Base-by-base conservation (phyloP, 2,329 filamentous ascomycete species). In the Fusarium penzigii region DNA sequence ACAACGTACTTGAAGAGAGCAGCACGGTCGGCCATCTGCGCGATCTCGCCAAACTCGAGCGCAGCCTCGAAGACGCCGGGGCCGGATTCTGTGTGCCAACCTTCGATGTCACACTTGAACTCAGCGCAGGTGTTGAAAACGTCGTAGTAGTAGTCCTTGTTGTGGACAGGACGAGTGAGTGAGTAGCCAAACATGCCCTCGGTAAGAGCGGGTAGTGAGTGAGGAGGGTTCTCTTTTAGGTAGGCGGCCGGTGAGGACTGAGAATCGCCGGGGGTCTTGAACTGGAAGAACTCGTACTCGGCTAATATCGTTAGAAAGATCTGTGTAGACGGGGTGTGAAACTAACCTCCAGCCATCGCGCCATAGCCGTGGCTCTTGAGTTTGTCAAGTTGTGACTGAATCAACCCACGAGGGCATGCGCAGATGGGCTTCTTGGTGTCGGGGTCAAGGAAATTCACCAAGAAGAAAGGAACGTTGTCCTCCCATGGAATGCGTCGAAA, bases 121-220 rank as follows among this genome's bases (percentile, higher is more conserved):
- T 84, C 78, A 59, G 82, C 79, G 74, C 91, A 95, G 0, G 87
- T 83, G 58, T 95, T 84, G 72, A 90, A 96, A 45, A 96, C 83
- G 42, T 88, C 85, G 70, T 96, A 96, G 75, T 89, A 97, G 75
- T 93, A 96, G 40, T 94, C 90, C 72, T 95, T 86, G 72, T 96
- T 96, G 67, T 95, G 90, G 2, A 92, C 84, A 0, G 92, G 89
- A 17, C 92, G 81, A 10, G 90, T 96, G 59, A 96, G 77, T 58
- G 90, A 94, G 77, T 97, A 97, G 53, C 92, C 92, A 65, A 96
- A 96, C 92, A 96, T 96, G 66, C 92, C 92, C 68, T 96, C 90
- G 9, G 92, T 96, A 46, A 97, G 75, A 20, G 88, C 78, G 1
- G 90, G 90, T 9, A 96, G 81, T n/a, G 84, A 72, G 44, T 87